These are phyloP conservation scores for Colletotrichum sidae DNA, from an alignment of 2,329 filamentous ascomycete species.

Conservation along the genomic window DNA sequence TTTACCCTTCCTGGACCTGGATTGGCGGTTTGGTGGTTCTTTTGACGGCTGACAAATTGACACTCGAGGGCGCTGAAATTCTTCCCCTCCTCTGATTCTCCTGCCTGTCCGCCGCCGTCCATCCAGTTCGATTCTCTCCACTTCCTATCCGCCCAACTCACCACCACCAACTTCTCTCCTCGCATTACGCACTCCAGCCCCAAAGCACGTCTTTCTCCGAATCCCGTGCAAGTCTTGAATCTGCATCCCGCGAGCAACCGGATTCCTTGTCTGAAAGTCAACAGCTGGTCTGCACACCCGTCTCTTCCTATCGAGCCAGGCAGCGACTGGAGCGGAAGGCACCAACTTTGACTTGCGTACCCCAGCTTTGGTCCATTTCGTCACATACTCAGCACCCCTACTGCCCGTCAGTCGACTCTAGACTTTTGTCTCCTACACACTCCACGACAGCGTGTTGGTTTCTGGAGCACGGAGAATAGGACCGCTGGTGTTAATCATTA, in stretches of 20 bases:
- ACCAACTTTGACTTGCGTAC: slow-evolving; percentile 36
- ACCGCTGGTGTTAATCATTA: background rate
- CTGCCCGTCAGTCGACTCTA: slow-evolving; percentile 1
- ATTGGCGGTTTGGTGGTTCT: background rate
- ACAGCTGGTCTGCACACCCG: slow-evolving; percentile 21
- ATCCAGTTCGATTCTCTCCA: slow-evolving; percentile 35
- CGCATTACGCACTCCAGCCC: slow-evolving; percentile 26
- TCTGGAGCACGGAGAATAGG: slow-evolving; percentile 11
- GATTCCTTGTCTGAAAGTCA: slow-evolving; percentile 1
- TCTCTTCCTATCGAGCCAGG: slow-evolving; percentile 44
- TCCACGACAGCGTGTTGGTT: slow-evolving; percentile 8
- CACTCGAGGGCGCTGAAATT: slow-evolving; percentile 34
- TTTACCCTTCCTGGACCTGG: slow-evolving; percentile 7
- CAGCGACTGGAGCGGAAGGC: slow-evolving; percentile 46
- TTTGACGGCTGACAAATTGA: slow-evolving; percentile 38
- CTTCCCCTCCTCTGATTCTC: slow-evolving; percentile 39
- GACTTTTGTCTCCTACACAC: slow-evolving; percentile 9
- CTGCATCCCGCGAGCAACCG: slow-evolving; percentile 14
- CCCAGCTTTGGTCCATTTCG: slow-evolving; percentile 32
- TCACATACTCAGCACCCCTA: slow-evolving; percentile 16
- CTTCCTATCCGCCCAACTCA: slow-evolving; percentile 22
- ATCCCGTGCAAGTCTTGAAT: slow-evolving; percentile 23
- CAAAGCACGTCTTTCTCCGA: slow-evolving; percentile 30
- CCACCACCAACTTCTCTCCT: slow-evolving; percentile 18
- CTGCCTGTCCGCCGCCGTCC: slow-evolving; percentile 32